Evolutionary conservation across 768 basidiomycete genomes (phyloP).

Genomic region (Macrolepiota fuliginosa): DNA sequence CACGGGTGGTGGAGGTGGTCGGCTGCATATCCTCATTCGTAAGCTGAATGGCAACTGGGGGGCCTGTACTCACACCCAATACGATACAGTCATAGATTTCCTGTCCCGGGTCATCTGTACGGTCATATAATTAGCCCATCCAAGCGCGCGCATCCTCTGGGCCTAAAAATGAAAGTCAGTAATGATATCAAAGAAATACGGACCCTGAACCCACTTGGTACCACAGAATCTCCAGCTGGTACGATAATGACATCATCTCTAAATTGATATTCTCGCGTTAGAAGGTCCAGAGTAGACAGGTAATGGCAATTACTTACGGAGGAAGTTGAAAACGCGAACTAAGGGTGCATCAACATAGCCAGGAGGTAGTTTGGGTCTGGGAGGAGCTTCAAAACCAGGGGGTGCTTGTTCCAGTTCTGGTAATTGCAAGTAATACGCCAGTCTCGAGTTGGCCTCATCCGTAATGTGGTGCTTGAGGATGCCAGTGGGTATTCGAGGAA

Average conservation of each 20-base stretch:
- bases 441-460: constrained; percentile 68
- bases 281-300: neutral
- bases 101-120: constrained; percentile 69
- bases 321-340: constrained; percentile 81
- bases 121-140: constrained; percentile 79
- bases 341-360: constrained; percentile 79
- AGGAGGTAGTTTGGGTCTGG: constrained; percentile 49
- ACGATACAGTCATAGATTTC: constrained; percentile 69
- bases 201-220: constrained; percentile 49
- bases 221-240: constrained; percentile 88
- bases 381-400: constrained; percentile 37
- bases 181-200: neutral
- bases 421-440: constrained; percentile 59
- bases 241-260: constrained; percentile 92
- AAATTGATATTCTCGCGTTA: neutral
- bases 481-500: constrained; percentile 66
- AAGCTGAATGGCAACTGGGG: neutral
- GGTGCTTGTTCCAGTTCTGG: constrained; percentile 39
- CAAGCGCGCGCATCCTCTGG: constrained; percentile 73
- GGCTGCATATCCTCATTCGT: constrained; percentile 18
- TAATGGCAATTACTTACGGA: constrained; percentile 56
- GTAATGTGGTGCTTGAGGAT: constrained; percentile 64
- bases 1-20: constrained; percentile 24
- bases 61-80: constrained; percentile 79
- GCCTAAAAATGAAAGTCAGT: constrained; percentile 40